Conservation (phyloP, 805 yeast genomes). For the Metschnikowia orientalis region DNA sequence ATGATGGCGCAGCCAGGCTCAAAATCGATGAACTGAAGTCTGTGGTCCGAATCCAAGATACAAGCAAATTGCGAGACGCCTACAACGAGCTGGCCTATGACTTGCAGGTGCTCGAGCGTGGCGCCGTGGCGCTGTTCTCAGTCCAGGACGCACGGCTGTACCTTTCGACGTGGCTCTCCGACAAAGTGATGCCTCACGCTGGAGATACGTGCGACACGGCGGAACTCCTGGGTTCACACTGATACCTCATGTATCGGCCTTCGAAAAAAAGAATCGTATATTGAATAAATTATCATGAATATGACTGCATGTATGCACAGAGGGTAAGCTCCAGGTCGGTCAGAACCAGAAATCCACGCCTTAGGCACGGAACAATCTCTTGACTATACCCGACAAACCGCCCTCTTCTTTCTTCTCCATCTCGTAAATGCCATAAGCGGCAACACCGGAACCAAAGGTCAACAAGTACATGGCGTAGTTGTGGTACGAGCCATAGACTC, state of each 20-base stretch:
- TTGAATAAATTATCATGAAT: constrained; percentile 5
- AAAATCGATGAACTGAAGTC: constrained; percentile 27
- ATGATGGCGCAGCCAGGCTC: constrained; percentile 21
- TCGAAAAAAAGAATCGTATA: not conserved
- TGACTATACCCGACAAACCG: constrained; percentile 53
- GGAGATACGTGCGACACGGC: too few relatives aligned
- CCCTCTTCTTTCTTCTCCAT: constrained; percentile 59
- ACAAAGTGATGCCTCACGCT: constrained; percentile 6
- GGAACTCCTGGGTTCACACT: too few relatives aligned
- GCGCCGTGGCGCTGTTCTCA: constrained; percentile 21
- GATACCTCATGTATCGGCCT: not conserved
- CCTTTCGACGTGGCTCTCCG: constrained; percentile 23
- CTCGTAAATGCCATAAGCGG: constrained; percentile 67
- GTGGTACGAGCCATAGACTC: constrained; percentile 68
- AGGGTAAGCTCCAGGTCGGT: too few relatives aligned
- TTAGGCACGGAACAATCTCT: constrained; percentile 37
- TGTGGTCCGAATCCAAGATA: constrained; percentile 16
- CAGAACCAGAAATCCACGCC: too few relatives aligned
- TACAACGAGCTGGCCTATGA: constrained; percentile 21
- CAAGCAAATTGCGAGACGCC: constrained; percentile 28
- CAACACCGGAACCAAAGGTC: constrained; percentile 58
- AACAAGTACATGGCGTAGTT: constrained; percentile 55
- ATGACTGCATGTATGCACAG: constrained; percentile 3
- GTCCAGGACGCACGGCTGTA: constrained; percentile 17
- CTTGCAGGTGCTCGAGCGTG: constrained; percentile 23